Conservation (phyloP, 768 basidiomycete genomes). For the Zangia roseola region DNA sequence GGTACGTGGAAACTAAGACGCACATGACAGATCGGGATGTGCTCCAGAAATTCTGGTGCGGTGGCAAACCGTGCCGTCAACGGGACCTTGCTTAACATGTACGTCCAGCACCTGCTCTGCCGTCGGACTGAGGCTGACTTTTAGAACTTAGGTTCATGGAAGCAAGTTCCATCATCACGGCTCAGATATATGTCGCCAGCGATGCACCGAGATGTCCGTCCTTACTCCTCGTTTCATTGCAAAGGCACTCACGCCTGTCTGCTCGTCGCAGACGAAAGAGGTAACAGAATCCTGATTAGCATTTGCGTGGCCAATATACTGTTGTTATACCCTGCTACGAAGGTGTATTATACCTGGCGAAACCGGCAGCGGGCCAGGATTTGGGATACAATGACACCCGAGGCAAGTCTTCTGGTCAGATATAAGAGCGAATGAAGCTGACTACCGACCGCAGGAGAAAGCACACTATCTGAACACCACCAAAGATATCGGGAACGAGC, state of each 20-base stretch:
- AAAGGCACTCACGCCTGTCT: background rate
- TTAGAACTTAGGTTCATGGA: conserved; percentile 38
- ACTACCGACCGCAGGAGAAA: too few species aligned
- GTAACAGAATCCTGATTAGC: conserved; percentile 52
- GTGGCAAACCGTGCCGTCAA: conserved; percentile 60
- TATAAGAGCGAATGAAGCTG: too few species aligned
- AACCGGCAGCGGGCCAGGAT: conserved; percentile 51
- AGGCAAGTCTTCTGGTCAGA: conserved; percentile 30
- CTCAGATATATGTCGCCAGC: conserved; percentile 56
- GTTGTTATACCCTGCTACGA: conserved; percentile 52
- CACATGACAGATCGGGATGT: conserved; percentile 47
- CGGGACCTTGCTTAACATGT: conserved; percentile 60
- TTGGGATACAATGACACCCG: conserved; percentile 57
- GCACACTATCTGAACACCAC: conserved; percentile 39
- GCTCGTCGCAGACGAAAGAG: conserved; percentile 46
- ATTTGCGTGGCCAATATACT: conserved; percentile 50
- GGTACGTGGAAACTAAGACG: background rate
- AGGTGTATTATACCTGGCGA: conserved; percentile 56
- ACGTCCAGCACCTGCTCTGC: too few species aligned
- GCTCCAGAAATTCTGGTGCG: conserved; percentile 57
- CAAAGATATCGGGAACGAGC: conserved; percentile 54
- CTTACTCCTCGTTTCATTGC: background rate
- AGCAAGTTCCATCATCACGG: conserved; percentile 41
- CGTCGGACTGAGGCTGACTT: too few species aligned
- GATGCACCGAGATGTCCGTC: conserved; percentile 55